Base-by-base conservation (phyloP, 73 alveolate genomes). In the Durusdinium trenchii region DNA sequence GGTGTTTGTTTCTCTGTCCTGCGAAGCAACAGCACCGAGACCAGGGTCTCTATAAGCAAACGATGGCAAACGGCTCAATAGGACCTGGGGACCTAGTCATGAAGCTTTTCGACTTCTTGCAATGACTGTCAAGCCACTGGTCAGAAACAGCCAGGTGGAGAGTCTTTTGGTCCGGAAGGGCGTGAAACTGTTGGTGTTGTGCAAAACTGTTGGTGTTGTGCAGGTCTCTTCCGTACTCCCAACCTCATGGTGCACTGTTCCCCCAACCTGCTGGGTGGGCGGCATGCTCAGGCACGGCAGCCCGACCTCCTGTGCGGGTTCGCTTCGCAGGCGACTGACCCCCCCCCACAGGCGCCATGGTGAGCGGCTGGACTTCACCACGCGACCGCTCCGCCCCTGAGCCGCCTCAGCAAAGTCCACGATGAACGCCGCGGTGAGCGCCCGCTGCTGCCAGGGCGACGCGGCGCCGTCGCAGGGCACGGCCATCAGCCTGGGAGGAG, bases 371-470 rank as follows among this genome's bases (percentile, higher is more conserved):
- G 47, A n/a, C 51, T 12, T 38, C 36, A 46, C 3, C 30, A n/a
- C 51, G 42, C 30, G 32, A 12, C 36, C 47, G 42, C 50, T 20
- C 6, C 50, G 54, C 42, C 28, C 46, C 47, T 73, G n/a, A 26
- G 85, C 46, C 85, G 26, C 96, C 67, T 67, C 85, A 12, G 96
- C 96, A 47, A 89, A 89, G 86, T 89, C 96, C 40, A 89, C 96
- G 60, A 89, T 89, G 86, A 89, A 89, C 54, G 96, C 96, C 43
- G 96, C 96, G 30, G 96, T 89, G 50, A 89, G 51, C 51, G 96
- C 96, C 67, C 96, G 86, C 73, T 89, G 96, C 96, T 61, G 96
- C 96, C 96, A 89, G 40, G 96, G 96, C 38, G 96, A 89, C 36
- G 82, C 71, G 50, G 62, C 96, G 43, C 96, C 96, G 20, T 89